Evolutionary conservation across 2,329 filamentous ascomycete species (phyloP).

Genomic region (Fusarium marasasianum): DNA sequence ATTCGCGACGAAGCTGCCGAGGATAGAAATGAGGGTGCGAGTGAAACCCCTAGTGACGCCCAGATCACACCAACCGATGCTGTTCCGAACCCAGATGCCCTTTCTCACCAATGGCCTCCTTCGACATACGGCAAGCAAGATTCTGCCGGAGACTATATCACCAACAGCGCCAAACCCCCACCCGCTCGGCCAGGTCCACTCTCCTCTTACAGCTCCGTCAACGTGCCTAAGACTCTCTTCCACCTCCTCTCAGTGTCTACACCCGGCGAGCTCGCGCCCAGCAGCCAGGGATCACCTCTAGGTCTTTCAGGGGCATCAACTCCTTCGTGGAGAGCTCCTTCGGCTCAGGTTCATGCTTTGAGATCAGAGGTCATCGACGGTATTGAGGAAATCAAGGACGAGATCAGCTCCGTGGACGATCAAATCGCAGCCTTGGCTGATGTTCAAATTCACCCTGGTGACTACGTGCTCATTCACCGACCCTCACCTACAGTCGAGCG

Average conservation of each 20-base stretch:
- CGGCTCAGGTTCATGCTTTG: conserved; percentile 71
- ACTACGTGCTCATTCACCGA: conserved; percentile 89
- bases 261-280: conserved; percentile 52
- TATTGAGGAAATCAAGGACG: conserved; percentile 95
- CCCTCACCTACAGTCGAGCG: conserved; percentile 88
- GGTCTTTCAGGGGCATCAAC: conserved; percentile 61
- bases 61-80: conserved; percentile 53
- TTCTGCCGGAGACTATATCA: conserved; percentile 43
- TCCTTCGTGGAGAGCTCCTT: conserved; percentile 53
- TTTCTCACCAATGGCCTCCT: conserved; percentile 42
- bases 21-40: conserved; percentile 71
- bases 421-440: conserved; percentile 90
- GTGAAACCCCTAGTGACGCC: conserved; percentile 67
- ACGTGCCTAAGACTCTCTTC: conserved; percentile 81
- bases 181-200: conserved; percentile 68
- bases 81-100: conserved; percentile 43
- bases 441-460: conserved; percentile 91
- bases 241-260: conserved; percentile 82
- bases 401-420: conserved; percentile 91
- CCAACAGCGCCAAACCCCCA: conserved; percentile 43
- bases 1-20: conserved; percentile 92
- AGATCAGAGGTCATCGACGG: conserved; percentile 92
- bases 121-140: conserved; percentile 50
- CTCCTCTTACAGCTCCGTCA: conserved; percentile 70
- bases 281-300: conserved; percentile 56